These are phyloP conservation scores for Pleodorina starrii DNA, from an alignment of 139 green algal species.

Conservation along the genomic window DNA sequence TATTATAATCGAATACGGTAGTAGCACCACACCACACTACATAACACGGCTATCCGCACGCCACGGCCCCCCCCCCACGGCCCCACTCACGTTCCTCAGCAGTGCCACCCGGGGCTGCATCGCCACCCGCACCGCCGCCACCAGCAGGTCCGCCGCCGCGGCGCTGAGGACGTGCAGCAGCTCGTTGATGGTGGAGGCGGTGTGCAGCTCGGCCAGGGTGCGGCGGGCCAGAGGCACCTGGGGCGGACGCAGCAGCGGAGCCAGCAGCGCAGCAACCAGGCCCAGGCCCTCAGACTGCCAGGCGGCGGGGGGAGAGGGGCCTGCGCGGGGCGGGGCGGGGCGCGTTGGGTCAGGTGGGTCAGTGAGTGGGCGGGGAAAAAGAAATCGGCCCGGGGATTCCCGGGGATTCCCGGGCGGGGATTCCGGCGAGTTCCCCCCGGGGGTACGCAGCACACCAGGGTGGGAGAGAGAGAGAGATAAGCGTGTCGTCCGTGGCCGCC, in stretches of 20 bases:
- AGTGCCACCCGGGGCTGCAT: conserved; percentile 25
- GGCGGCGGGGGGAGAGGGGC: not conserved
- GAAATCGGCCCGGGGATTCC: too few relatives aligned
- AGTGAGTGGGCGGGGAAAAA: too few relatives aligned
- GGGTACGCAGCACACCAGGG: too few relatives aligned
- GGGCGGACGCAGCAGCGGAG: not conserved
- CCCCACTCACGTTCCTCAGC: not conserved
- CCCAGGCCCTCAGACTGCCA: not conserved
- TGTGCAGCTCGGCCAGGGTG: conserved; percentile 5
- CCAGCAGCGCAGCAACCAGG: not conserved
- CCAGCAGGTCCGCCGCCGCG: conserved; percentile 4
- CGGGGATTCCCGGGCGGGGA: too few relatives aligned
- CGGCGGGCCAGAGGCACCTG: conserved; percentile 33
- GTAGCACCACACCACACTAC: too few relatives aligned
- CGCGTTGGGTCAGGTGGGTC: too few relatives aligned
- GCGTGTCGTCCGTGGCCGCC: too few relatives aligned
- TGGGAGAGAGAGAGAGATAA: too few relatives aligned
- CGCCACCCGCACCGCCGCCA: not conserved
- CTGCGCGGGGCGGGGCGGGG: conserved; percentile 11
- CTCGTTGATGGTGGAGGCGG: conserved; percentile 21
- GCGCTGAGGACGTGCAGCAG: not conserved
- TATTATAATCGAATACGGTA: too few relatives aligned
- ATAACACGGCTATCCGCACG: too few relatives aligned
- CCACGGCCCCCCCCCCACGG: too few relatives aligned
- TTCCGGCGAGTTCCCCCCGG: too few relatives aligned